Conservation (phyloP, 129 eudicot genomes). For the Chrysanthemum makinoi region DNA sequence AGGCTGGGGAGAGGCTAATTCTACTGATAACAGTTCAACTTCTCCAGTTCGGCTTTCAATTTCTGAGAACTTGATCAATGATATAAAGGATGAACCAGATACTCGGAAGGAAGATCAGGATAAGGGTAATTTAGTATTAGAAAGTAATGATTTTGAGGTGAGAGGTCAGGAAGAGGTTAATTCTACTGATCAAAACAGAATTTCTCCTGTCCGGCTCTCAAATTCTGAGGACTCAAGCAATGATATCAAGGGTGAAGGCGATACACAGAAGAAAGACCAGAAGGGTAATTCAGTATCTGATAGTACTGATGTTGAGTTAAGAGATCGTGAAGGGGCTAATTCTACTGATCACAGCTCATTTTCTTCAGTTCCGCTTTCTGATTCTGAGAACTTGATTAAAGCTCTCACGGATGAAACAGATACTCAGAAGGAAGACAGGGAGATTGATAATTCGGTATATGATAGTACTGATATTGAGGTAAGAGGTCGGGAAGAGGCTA, state of each 20-base stretch:
- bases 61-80: constrained; percentile 6
- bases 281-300: too few relatives aligned
- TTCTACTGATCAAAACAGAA: constrained; percentile 7
- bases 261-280: constrained; percentile 11
- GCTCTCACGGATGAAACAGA: constrained; percentile 1
- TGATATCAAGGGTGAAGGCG: neutral
- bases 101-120: constrained; percentile 1
- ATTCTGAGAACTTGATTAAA: constrained; percentile 7
- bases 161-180: constrained; percentile 25
- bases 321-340: constrained; percentile 19
- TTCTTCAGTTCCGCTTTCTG: constrained; percentile 12
- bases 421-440: constrained; percentile 16
- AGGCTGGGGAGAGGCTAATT: constrained; percentile 21
- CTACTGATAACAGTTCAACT: constrained; percentile 9
- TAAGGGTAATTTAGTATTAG: too few relatives aligned
- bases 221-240: neutral
- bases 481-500: constrained; percentile 22
- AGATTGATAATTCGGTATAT: neutral
- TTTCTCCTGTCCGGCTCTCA: constrained; percentile 8
- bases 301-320: constrained; percentile 4
- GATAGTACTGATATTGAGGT: constrained; percentile 1
- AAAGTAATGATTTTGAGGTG: neutral
- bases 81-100: neutral
- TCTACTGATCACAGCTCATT: constrained; percentile 5
- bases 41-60: constrained; percentile 1